Evolutionary conservation across 768 basidiomycete genomes (phyloP), one percentile per base, ranked within the genome.

Genomic region (Suillus hirtellus): DNA sequence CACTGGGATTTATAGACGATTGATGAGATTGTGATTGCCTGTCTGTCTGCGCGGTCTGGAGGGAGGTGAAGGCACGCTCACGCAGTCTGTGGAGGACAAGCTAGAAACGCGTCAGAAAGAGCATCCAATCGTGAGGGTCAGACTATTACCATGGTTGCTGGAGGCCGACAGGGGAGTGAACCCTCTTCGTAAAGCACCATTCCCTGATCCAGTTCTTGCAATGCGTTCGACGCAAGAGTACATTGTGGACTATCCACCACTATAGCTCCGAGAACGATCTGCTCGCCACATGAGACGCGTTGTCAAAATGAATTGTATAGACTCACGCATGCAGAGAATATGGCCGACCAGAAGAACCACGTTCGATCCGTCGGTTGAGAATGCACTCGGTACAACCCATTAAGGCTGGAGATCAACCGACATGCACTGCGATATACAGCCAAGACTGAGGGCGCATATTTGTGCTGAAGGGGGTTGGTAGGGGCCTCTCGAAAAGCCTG

Each of bases 281-380:
- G 63, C 37, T 17, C 1, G 49, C 37, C 12, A 8, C 37, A 46
- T 31, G 17, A 47, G 47, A 49, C 27, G 2, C 49, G 19, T 37
- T 15, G 47, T 34, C 38, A 49, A 59, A 50, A 47, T 59, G 27
- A 31, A 31, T 49, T 43, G 53, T 50, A 65, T 62, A 61, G 15
- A 77, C 80, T 56, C 67, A 85, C 84, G 61, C 82, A 82, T 19
- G 84, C 75, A 3, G 82, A 81, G 63, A 82, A 84, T 52, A 81
- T 69, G 1, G 75, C 74, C 1, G 82, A 80, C 84, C 84, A 85
- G 69, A 84, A 84, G 66, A 78, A 82, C 82, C 84, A 84, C 10
- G 74, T 69, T 44, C 71, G 67, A 31, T 76, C 68, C 8, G 76
- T 70, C 3, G 74, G 69, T 12, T 60, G 66, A 12, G 77, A 78